Percentiles rank a stretch among this genome's conserved stretches.
These are phyloP conservation scores for Aphanomyces stellatus DNA, from an alignment of 352 stramenopile species.

Conservation along the genomic window DNA sequence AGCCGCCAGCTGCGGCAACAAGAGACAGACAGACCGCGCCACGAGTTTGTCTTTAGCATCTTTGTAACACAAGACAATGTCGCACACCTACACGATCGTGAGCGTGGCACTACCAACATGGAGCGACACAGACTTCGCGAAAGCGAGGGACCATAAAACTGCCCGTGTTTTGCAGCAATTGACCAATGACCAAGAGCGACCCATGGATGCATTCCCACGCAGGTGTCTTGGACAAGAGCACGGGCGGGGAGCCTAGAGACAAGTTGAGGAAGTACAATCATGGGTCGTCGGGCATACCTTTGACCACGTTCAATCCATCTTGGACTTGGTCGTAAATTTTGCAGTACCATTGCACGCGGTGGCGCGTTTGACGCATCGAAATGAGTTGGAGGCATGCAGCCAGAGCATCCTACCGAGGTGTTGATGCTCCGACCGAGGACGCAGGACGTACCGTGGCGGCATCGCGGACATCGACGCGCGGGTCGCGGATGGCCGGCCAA, in stretches of 20 bases:
- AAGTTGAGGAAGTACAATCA: background rate
- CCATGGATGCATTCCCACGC: slow-evolving; percentile 87
- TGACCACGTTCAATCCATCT: slow-evolving; percentile 43
- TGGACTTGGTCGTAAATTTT: slow-evolving; percentile 89
- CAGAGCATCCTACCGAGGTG: slow-evolving; percentile 46
- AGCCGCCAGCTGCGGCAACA: slow-evolving; percentile 91
- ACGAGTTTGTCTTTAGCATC: slow-evolving; percentile 84
- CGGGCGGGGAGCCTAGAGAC: background rate
- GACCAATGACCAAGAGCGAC: slow-evolving; percentile 91
- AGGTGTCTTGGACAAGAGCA: slow-evolving; percentile 21
- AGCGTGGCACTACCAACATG: background rate
- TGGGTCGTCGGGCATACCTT: background rate
- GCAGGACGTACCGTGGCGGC: slow-evolving; percentile 36
- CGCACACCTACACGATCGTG: slow-evolving; percentile 38
- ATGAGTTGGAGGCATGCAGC: slow-evolving; percentile 84
- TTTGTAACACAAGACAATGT: slow-evolving; percentile 90
- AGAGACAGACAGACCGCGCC: slow-evolving; percentile 57
- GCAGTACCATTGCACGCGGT: slow-evolving; percentile 88
- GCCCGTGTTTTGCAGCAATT: slow-evolving; percentile 91
- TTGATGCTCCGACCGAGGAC: background rate
- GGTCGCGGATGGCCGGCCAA: slow-evolving; percentile 74
- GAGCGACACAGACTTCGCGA: slow-evolving; percentile 64
- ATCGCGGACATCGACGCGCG: slow-evolving; percentile 67
- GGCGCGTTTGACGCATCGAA: slow-evolving; percentile 62
- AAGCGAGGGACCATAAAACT: slow-evolving; percentile 97